Evolutionary conservation across 352 stramenopile species (phyloP).

Genomic region (Pythium plurisporium): DNA sequence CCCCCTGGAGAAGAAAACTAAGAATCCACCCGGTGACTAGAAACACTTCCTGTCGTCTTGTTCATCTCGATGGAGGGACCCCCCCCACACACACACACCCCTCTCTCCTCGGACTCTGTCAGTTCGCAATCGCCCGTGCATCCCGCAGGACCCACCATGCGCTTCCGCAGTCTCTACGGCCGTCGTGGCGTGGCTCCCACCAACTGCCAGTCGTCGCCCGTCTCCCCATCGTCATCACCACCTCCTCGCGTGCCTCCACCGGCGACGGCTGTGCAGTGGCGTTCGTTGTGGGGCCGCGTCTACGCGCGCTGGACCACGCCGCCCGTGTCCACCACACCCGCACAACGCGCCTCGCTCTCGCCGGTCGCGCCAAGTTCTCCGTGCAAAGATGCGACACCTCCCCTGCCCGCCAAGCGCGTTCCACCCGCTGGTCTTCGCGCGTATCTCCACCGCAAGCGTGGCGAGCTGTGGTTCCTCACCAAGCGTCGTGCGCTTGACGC

Average conservation of each 20-base stretch:
- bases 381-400: too few relatives aligned
- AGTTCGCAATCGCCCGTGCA: too few relatives aligned
- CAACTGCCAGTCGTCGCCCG: too few relatives aligned
- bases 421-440: conserved; percentile 1
- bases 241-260: not conserved
- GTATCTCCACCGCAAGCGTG: conserved; percentile 18
- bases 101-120: too few relatives aligned
- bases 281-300: conserved; percentile 17
- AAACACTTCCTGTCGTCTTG: too few relatives aligned
- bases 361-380: not conserved
- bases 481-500: conserved; percentile 8
- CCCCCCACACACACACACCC: too few relatives aligned
- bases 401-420: too few relatives aligned
- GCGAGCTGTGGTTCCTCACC: conserved; percentile 18
- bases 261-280: conserved; percentile 1
- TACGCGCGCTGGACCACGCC: not conserved
- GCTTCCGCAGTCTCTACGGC: not conserved
- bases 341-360: not conserved
- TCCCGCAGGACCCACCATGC: not conserved
- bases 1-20: too few relatives aligned
- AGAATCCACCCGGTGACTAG: too few relatives aligned
- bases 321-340: not conserved
- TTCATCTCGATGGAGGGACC: too few relatives aligned
- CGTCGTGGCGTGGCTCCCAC: too few relatives aligned
- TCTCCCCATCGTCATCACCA: too few relatives aligned